Base-by-base conservation (phyloP, 2,329 filamentous ascomycete genomes). In the Scedosporium aurantiacum region DNA sequence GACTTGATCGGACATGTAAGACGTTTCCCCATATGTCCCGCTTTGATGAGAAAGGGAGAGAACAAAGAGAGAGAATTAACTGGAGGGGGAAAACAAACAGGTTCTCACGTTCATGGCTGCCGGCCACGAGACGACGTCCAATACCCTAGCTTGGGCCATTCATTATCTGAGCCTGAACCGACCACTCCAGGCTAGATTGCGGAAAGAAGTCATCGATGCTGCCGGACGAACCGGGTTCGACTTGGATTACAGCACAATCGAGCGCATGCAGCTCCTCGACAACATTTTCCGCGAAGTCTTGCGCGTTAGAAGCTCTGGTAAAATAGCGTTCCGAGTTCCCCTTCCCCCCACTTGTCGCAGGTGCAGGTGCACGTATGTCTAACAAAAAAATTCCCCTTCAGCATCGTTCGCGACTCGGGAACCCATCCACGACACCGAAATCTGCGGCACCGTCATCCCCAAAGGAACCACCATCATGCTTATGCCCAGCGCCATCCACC, bases 221-320 rank as follows among this genome's bases (percentile, higher is more conserved):
- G 60, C 64, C 27, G 57, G 37, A 12, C 61, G 61, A 14, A 62
- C 62, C 16, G 54, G 55, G 4, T 45, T 60, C 12, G 60, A 63
- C 1, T 60, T 58, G 5, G 60, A 62, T 5, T 70, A 66, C 45
- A 60, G 62, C 47, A 64, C 68, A 6, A 64, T 73, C 12, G 71
- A 71, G 6, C 69, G 70, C 7, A 69, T 76, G 8, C 71, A 71
- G 0, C 70, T 72, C 14, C 65, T 77, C 28, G 71, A 75, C 64
- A 75, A 77, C 61, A 73, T 80, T 57, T 73, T 71, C 65, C 76
- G 69, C 63, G 78, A 80, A 64, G 70, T 75, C 0, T 64, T 80
- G 8, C 72, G 78, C 0, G 68, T 75, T 21, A 74, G 72, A 63
- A 67, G 74, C 3, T 75, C 76, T 1, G 65, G 69, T 68, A 63